Evolutionary conservation across 2,329 filamentous ascomycete species (phyloP), one percentile per base, ranked within the genome.

Genomic region (Nectriaceae sp.): DNA sequence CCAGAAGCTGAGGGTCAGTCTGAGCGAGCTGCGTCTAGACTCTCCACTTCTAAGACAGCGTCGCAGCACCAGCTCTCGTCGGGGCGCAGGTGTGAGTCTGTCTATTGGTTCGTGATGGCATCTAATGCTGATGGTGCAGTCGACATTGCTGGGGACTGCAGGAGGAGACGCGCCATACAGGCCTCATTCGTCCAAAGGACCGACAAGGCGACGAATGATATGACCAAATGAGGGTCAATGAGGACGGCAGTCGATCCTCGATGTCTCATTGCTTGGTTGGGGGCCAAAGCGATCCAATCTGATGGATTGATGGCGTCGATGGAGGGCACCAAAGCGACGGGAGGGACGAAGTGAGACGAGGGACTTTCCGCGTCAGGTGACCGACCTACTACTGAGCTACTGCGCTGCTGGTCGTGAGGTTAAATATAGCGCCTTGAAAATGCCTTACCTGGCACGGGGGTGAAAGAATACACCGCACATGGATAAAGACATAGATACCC

Each of bases 151-250:
- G 48, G 52, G 47, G 49, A 54, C 54, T 53, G 55, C 55, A 52
- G 54, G 47, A 53, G 39, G 15, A 31, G 26, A 31, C 26, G 26
- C 26, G 26, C 10, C 26, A 8, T 8, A 57, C 44, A 50, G 43
- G 51, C 45, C 53, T 47, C 40, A 47, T 48, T 41, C 40, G 46
- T 45, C 54, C 47, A 39, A 47, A 21, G 33, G 52, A 35, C 36
- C 44, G 42, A 53, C 59, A 56, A 58, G 58, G 59, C 59, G 55
- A 58, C 59, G 55, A 61, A 61, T 61, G 38, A 52, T 33, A 40
- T 13, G 16, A 29, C 36, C 26, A 31, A 15, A 31, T 8, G 26
- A 19, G 38, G 29, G 42, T 42, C 33, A 44, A 46, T 39, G 48
- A 49, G 49, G 54, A 47, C 48, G 21, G 47, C 21, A 50, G 44